phyloP scores from a whole-genome alignment of 495 filamentous ascomycete genomes.

The Aspergillus campestris region DNA sequence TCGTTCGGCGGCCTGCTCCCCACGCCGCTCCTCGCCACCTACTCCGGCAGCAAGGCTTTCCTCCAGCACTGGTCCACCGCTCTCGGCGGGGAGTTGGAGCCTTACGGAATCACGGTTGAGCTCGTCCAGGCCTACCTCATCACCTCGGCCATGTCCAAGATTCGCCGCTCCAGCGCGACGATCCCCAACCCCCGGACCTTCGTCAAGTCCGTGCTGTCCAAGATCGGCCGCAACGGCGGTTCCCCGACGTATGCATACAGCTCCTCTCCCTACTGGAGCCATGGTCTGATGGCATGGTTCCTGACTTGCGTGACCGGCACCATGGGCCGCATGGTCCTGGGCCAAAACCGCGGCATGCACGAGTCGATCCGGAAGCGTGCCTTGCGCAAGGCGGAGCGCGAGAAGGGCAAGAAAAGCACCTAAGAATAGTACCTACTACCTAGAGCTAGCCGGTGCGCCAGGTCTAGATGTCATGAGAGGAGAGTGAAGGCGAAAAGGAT shows the following conservation, averaged over 20 bases:
- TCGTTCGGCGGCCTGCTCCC: conserved; percentile 87
- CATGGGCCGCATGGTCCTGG: conserved; percentile 52
- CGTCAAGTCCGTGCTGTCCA: conserved; percentile 67
- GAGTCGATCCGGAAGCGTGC: conserved; percentile 79
- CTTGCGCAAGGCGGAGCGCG: conserved; percentile 79
- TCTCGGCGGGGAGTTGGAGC: conserved; percentile 72
- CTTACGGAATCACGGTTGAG: conserved; percentile 72
- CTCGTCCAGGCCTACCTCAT: conserved; percentile 87
- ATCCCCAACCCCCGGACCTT: conserved; percentile 79
- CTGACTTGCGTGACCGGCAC: conserved; percentile 62
- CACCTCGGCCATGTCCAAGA: conserved; percentile 92
- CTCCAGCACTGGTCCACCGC: conserved; percentile 92
- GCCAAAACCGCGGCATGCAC: conserved; percentile 72
- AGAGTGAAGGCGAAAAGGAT: no score
- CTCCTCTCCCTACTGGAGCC: conserved; percentile 87
- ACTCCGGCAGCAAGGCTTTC: conserved; percentile 97
- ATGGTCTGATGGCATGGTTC: conserved; percentile 81
- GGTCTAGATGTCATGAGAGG: neutral
- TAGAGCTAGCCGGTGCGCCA: neutral
- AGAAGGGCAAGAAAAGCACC: conserved; percentile 45
- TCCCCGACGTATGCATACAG: conserved; percentile 67
- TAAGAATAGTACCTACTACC: conserved; percentile 7
- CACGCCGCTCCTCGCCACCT: conserved; percentile 88
- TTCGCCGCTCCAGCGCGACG: conserved; percentile 62
- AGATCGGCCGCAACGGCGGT: conserved; percentile 72